Base-by-base conservation (phyloP, 352 stramenopile species). In the Phytophthora cactorum region DNA sequence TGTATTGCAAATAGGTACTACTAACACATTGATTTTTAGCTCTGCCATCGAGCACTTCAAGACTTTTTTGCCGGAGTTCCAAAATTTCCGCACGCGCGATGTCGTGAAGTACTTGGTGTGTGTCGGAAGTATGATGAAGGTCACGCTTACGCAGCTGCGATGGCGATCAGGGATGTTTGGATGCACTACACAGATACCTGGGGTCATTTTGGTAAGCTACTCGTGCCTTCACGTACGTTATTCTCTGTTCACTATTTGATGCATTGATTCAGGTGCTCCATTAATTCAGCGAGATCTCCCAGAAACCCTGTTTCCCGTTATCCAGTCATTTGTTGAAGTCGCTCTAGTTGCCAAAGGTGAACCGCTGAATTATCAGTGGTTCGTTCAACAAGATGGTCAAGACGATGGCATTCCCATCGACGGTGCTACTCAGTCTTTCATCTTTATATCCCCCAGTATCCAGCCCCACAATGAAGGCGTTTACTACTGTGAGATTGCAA, bases 341-440 rank as follows among this genome's bases (percentile, higher is more conserved):
- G 68, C 55, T 15, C 63, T 92, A 25, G 55, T 76, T 44, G 84
- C 76, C 8, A 86, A 86, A 50, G 86, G 86, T 11, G 84, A 94
- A n/a, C 86, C 84, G 11, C 66, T 94, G 0, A 62, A 27, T 3
- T 94, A 91, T 34, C 84, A 91, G 56, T 94, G 86, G 86, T 90
- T 81, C 39, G 8, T 66, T 6, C 45, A 70, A 22, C 49, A 59
- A 49, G 49, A 54, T 8, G 61, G 27, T 25, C 49, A 71, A 49
- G 55, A 52, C 4, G 54, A 89, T 52, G 63, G 55, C 10, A 49
- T 52, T 12, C 39, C 57, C 0, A 65, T 92, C 15, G 60, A 77
- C 0, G 70, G 68, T 1, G 84, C 79, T 10, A 90, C 75, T 0
- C 71, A 86, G 39, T 39, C 80, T 1, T 75, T 79, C 15, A 59